Percentiles rank a stretch among this genome's conserved stretches.
These are phyloP conservation scores for Dactylonectria macrodidyma DNA, from an alignment of 2,329 filamentous ascomycete genomes.

Conservation along the genomic window DNA sequence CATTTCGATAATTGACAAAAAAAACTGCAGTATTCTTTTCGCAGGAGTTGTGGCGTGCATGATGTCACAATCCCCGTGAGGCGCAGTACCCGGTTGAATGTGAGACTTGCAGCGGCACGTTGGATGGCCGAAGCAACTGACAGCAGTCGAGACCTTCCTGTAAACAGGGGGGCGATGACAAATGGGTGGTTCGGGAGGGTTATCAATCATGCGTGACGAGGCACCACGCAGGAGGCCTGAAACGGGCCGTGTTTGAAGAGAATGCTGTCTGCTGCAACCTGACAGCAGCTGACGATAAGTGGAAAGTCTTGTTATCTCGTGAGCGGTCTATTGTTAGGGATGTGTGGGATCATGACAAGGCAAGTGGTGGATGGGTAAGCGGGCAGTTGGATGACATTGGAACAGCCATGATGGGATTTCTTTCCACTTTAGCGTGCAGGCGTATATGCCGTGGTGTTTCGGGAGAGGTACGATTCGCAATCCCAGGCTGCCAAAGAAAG, in stretches of 20 bases:
- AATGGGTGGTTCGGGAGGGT: neutral
- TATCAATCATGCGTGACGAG: neutral
- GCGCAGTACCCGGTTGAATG: slow-evolving; percentile 13
- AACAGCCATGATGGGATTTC: neutral
- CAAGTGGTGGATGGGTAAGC: slow-evolving; percentile 5
- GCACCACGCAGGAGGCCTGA: slow-evolving; percentile 20
- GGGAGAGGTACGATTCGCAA: neutral
- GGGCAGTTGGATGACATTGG: neutral
- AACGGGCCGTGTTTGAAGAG: slow-evolving; percentile 22
- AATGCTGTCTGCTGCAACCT: neutral
- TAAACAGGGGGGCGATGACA: slow-evolving; percentile 9
- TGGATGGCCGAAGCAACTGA: slow-evolving; percentile 10
- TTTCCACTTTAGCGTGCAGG: neutral
- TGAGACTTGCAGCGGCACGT: slow-evolving; percentile 12
- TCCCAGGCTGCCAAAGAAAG: neutral
- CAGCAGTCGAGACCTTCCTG: neutral
- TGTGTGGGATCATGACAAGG: slow-evolving; percentile 1
- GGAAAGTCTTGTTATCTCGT: neutral
- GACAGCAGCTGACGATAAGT: neutral
- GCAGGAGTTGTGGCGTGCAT: neutral
- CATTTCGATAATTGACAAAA: slow-evolving; percentile 5
- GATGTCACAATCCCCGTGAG: neutral
- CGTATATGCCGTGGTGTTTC: neutral
- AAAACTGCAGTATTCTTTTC: neutral
- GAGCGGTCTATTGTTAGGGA: neutral